A percentile compares a stretch with the other conserved stretches of the same genome.
phyloP scores from a whole-genome alignment of 352 stramenopile genomes.

The Globisporangium cylindrosporum region DNA sequence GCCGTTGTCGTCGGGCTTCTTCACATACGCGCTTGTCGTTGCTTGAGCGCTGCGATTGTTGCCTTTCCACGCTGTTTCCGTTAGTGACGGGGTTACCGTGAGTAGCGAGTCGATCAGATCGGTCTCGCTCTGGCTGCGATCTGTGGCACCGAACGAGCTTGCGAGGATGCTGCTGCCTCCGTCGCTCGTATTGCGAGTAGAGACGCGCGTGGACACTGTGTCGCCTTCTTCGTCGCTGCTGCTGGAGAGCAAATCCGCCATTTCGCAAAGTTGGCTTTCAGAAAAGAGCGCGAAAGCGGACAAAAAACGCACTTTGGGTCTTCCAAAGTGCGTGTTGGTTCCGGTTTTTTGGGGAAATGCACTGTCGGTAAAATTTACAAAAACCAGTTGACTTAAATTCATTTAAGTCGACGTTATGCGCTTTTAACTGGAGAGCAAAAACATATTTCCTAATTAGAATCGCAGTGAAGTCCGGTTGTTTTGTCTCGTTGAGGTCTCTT shows the following conservation, averaged over 20 bases:
- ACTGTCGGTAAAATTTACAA: too few relatives aligned
- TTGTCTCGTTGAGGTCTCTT: too few relatives aligned
- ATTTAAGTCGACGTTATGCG: too few relatives aligned
- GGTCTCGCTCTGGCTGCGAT: slow-evolving; percentile 8
- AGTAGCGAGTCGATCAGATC: slow-evolving; percentile 14
- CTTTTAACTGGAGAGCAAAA: too few relatives aligned
- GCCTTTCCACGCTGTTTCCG: slow-evolving; percentile 4
- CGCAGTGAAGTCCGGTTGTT: too few relatives aligned
- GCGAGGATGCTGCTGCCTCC: neutral
- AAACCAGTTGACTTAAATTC: too few relatives aligned
- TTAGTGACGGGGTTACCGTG: neutral
- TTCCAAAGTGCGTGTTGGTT: too few relatives aligned
- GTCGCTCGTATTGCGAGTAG: neutral
- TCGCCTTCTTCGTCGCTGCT: slow-evolving; percentile 42
- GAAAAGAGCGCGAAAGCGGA: neutral
- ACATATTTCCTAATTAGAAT: too few relatives aligned
- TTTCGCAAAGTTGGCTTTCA: slow-evolving; percentile 15
- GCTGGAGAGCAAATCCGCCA: slow-evolving; percentile 68
- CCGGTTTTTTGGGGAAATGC: too few relatives aligned
- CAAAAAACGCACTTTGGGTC: neutral
- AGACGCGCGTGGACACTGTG: slow-evolving; percentile 3
- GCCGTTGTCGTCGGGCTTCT: neutral
- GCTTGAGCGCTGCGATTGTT: neutral
- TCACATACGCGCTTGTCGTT: neutral
- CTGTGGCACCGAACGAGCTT: slow-evolving; percentile 2